phyloP scores from a whole-genome alignment of 805 yeast genomes.

The Myxozyma geophila region DNA sequence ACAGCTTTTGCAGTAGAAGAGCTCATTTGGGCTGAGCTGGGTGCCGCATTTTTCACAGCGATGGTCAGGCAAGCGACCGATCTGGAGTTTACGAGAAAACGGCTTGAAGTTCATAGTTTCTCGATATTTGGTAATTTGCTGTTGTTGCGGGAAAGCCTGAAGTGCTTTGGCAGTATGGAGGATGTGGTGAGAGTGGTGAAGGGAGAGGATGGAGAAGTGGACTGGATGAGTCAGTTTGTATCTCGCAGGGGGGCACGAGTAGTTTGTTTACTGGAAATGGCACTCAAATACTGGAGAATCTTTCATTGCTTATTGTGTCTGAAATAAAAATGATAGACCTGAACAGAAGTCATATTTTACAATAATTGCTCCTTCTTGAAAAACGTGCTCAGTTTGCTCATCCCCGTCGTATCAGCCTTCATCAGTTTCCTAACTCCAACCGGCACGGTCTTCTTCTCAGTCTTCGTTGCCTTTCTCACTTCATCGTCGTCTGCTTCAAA shows the following conservation, averaged over 20 bases:
- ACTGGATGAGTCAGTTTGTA: no score
- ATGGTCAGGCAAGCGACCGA: conserved; percentile 20
- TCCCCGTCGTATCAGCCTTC: conserved; percentile 37
- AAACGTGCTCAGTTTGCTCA: conserved; percentile 44
- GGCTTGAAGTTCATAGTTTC: not conserved
- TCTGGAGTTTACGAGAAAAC: not conserved
- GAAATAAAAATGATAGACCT: not conserved
- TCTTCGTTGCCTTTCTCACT: conserved; percentile 19
- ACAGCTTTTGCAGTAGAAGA: conserved; percentile 16
- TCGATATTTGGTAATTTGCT: not conserved
- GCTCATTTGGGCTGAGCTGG: conserved; percentile 17
- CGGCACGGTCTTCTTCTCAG: conserved; percentile 11
- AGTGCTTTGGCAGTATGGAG: no score
- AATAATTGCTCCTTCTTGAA: conserved; percentile 39
- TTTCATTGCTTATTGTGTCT: not conserved
- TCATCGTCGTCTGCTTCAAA: conserved; percentile 26
- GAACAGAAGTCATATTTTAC: not conserved
- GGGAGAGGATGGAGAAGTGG: no score
- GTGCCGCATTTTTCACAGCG: conserved; percentile 14
- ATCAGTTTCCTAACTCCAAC: conserved; percentile 31
- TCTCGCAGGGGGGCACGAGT: no score
- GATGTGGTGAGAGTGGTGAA: no score
- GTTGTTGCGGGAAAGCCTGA: no score
- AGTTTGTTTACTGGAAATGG: no score
- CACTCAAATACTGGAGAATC: no score